Percentiles rank a stretch among this genome's conserved stretches.
Evolutionary conservation across 78 protist species (phyloP).

Genomic region (Guillardia theta): DNA sequence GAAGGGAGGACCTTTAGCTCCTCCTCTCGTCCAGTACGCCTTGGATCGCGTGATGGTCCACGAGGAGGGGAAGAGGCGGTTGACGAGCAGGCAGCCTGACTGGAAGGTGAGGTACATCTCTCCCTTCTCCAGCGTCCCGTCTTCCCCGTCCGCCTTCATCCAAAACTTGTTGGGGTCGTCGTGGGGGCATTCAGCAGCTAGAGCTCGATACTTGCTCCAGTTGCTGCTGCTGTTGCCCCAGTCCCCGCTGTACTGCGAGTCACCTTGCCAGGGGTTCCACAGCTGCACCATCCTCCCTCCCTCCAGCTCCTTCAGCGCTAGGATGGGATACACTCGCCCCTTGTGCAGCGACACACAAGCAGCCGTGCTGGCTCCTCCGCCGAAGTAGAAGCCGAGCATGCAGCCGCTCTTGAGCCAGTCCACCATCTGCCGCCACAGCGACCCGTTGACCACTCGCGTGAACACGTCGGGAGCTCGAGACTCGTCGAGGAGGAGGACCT

Average conservation of each 20-base stretch:
- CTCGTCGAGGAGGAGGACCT: neutral
- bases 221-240: neutral
- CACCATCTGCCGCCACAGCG: neutral
- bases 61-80: neutral
- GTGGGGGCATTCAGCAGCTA: neutral
- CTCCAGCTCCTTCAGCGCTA: neutral
- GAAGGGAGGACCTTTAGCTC: neutral
- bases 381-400: neutral
- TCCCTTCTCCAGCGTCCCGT: neutral
- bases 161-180: neutral
- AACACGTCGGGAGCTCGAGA: neutral
- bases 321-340: neutral
- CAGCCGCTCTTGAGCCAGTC: slow-evolving; percentile 13
- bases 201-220: neutral
- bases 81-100: neutral
- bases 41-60: neutral
- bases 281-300: neutral
- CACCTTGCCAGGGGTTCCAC: neutral
- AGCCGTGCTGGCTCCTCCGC: neutral
- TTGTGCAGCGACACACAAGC: neutral
- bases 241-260: neutral
- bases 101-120: neutral
- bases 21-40: neutral
- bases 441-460: neutral
- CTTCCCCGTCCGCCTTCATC: neutral